Evolutionary conservation across 495 filamentous ascomycete genomes (phyloP).

Genomic region (Talaromyces liani): DNA sequence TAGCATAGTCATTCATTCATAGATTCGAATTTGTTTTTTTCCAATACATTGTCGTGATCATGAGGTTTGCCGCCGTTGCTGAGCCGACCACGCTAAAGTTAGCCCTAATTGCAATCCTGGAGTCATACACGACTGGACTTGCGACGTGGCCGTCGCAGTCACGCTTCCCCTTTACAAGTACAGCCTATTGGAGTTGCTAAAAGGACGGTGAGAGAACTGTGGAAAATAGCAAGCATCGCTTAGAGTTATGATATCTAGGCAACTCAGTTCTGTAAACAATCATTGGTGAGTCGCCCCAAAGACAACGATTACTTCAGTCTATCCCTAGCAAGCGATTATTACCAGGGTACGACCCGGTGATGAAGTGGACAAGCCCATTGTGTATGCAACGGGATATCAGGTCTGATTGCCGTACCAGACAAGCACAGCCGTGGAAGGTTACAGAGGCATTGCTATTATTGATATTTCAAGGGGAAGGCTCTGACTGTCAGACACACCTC

Average conservation of each 20-base stretch:
- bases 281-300: not conserved
- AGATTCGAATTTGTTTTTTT: not conserved
- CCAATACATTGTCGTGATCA: not conserved
- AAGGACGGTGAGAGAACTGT: not conserved
- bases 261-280: not conserved
- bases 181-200: not conserved
- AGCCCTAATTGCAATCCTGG: slow-evolving; percentile 4
- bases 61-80: not conserved
- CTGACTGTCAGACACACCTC: not conserved
- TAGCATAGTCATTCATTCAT: not conserved
- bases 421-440: not conserved
- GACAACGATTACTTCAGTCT: not conserved
- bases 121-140: not conserved
- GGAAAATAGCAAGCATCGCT: not conserved
- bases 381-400: not conserved
- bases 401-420: not conserved
- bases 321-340: not conserved
- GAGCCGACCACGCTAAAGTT: not conserved
- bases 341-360: not conserved
- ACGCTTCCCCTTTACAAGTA: not conserved
- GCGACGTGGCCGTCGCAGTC: not conserved
- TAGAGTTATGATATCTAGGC: not conserved
- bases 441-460: not conserved
- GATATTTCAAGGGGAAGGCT: not conserved
- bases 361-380: not conserved